phyloP scores from a whole-genome alignment of 2,329 filamentous ascomycete species.

The Pseudogymnoascus sp. region DNA sequence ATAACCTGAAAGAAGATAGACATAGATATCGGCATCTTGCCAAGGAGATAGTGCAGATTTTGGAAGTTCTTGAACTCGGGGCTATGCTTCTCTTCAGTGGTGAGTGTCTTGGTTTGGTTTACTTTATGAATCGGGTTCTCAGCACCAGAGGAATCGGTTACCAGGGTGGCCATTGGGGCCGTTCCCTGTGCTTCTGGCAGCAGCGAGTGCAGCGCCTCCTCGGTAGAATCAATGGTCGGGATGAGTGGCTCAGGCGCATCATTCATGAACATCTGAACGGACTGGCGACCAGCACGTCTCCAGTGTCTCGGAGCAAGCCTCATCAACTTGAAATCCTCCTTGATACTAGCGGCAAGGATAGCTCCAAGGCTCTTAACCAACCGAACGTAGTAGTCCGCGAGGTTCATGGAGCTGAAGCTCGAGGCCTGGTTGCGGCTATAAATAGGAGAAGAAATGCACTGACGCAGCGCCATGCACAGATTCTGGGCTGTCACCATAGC shows the following conservation, averaged over 20 bases:
- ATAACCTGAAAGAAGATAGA: slow-evolving; percentile 79
- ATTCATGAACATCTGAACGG: neutral
- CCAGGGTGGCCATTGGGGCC: slow-evolving; percentile 4
- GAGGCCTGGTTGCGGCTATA: slow-evolving; percentile 48
- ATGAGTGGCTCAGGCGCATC: neutral
- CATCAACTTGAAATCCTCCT: slow-evolving; percentile 72
- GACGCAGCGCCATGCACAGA: slow-evolving; percentile 65
- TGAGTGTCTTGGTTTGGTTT: neutral
- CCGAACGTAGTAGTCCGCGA: slow-evolving; percentile 74
- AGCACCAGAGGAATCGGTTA: slow-evolving; percentile 4
- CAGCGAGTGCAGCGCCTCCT: slow-evolving; percentile 23
- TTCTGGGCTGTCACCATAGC: slow-evolving; percentile 69
- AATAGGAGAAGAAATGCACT: slow-evolving; percentile 58
- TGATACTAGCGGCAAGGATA: slow-evolving; percentile 71
- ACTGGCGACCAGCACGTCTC: slow-evolving; percentile 27
- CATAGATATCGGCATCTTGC: slow-evolving; percentile 70
- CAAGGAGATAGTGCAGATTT: slow-evolving; percentile 66
- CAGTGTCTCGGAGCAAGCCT: slow-evolving; percentile 65
- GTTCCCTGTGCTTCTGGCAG: slow-evolving; percentile 14
- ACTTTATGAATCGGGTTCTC: slow-evolving; percentile 5
- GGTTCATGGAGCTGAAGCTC: slow-evolving; percentile 68
- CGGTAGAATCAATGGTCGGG: slow-evolving; percentile 17
- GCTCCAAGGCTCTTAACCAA: slow-evolving; percentile 69
- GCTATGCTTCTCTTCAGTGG: neutral
- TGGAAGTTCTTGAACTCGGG: slow-evolving; percentile 65